Conservation (phyloP, 2,329 filamentous ascomycete genomes). For the Colletotrichum sp. region DNA sequence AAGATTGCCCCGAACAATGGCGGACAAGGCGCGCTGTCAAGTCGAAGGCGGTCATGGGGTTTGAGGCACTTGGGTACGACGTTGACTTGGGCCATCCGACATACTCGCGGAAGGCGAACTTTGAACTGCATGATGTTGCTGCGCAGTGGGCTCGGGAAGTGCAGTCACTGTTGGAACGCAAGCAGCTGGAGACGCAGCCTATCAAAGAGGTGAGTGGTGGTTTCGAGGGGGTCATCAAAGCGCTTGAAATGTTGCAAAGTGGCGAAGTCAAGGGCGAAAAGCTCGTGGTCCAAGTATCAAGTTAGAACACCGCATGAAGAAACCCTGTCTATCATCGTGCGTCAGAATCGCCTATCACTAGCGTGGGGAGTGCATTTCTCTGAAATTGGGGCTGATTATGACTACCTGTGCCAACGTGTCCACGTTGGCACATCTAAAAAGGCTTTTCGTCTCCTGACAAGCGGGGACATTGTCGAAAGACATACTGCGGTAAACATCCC, state of each 20-base stretch:
- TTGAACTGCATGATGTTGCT: not conserved
- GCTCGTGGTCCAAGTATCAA: not conserved
- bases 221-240: not conserved
- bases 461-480: not conserved
- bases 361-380: fast-evolving
- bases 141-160: conserved; percentile 15
- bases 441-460: not conserved
- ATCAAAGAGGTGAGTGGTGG: not conserved
- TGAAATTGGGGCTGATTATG: not conserved
- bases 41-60: conserved; percentile 27
- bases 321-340: not conserved
- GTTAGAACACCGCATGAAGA: not conserved
- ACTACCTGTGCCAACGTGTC: not conserved
- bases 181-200: not conserved
- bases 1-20: conserved; percentile 25
- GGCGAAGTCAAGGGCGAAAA: not conserved
- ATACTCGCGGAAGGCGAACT: not conserved
- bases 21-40: conserved; percentile 26
- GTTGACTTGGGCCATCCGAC: not conserved
- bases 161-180: conserved; percentile 5
- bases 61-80: conserved; percentile 11
- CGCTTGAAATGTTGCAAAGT: not conserved
- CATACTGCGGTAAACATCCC: not conserved
- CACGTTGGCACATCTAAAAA: not conserved
- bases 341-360: not conserved